A percentile compares a stretch with the other conserved stretches of the same genome.
Conservation (phyloP, 2,329 filamentous ascomycete species). For the Tolypocladium paradoxum region DNA sequence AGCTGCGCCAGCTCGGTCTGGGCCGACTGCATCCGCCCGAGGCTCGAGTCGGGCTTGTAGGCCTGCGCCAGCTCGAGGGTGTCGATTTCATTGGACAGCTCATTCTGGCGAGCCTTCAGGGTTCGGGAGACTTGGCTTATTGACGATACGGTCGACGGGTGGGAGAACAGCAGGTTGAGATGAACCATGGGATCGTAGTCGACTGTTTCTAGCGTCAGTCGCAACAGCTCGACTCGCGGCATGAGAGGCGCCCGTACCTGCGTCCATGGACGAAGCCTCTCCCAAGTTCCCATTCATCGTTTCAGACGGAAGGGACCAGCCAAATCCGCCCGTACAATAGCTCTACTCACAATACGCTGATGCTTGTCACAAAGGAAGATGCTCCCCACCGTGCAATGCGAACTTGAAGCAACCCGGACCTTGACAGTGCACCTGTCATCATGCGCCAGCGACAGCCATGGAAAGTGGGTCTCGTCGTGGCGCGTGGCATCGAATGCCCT, state of each 20-base stretch:
- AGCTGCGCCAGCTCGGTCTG: conserved; percentile 82
- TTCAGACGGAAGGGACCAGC: neutral
- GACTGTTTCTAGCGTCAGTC: conserved; percentile 25
- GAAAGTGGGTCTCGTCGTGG: neutral
- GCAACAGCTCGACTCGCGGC: neutral
- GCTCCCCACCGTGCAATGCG: neutral
- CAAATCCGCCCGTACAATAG: neutral
- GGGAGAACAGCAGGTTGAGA: conserved; percentile 86
- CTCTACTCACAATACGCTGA: neutral
- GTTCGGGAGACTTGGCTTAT: conserved; percentile 63
- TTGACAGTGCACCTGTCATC: neutral
- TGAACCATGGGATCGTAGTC: conserved; percentile 91
- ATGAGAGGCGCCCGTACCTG: conserved; percentile 24
- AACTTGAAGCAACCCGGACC: neutral
- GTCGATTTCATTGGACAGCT: conserved; percentile 68
- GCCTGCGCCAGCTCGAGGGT: conserved; percentile 67
- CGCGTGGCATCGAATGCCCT: neutral
- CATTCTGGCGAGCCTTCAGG: conserved; percentile 68
- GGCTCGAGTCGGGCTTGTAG: conserved; percentile 74
- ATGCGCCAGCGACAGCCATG: neutral
- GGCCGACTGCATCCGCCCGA: conserved; percentile 83
- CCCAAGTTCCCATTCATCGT: conserved; percentile 29
- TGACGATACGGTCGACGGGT: conserved; percentile 73
- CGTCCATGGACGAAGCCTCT: conserved; percentile 30
- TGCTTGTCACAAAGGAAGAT: neutral